Conservation (phyloP, 495 filamentous ascomycete species). For the Polyplosphaeria fusca region DNA sequence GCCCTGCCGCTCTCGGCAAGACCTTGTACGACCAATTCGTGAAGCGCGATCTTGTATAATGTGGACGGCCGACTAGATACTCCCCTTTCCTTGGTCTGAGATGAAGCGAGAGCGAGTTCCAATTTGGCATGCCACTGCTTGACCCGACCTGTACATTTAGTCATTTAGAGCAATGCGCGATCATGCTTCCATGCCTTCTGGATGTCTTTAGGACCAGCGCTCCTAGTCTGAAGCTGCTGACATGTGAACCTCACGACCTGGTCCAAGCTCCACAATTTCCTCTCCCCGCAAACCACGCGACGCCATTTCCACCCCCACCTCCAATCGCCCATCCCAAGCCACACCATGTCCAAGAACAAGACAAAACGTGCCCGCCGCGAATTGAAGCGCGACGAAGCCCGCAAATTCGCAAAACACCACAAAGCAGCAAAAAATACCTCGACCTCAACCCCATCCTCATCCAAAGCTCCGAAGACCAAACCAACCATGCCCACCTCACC, state of each 20-base stretch:
- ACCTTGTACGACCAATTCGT: conserved; percentile 92
- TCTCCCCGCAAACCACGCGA: background rate
- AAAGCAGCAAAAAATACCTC: conserved; percentile 5
- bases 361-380: conserved; percentile 23
- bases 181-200: no score
- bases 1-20: conserved; percentile 87
- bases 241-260: conserved; percentile 3
- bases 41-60: conserved; percentile 88
- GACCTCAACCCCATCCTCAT: background rate
- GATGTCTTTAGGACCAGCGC: no score
- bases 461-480: conserved; percentile 1
- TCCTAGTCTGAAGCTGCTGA: no score
- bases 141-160: conserved; percentile 33
- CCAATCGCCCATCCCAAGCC: background rate
- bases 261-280: conserved; percentile 21
- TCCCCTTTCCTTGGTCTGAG: conserved; percentile 6
- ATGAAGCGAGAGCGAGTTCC: conserved; percentile 8
- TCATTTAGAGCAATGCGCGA: conserved; percentile 34
- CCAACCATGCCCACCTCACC: background rate
- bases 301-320: background rate
- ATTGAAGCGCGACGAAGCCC: conserved; percentile 11
- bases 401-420: conserved; percentile 2
- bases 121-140: background rate
- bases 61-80: background rate
- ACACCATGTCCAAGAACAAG: conserved; percentile 22